phyloP scores from a whole-genome alignment of 345 rosid genomes.

The Zanthoxylum bungeanum region DNA sequence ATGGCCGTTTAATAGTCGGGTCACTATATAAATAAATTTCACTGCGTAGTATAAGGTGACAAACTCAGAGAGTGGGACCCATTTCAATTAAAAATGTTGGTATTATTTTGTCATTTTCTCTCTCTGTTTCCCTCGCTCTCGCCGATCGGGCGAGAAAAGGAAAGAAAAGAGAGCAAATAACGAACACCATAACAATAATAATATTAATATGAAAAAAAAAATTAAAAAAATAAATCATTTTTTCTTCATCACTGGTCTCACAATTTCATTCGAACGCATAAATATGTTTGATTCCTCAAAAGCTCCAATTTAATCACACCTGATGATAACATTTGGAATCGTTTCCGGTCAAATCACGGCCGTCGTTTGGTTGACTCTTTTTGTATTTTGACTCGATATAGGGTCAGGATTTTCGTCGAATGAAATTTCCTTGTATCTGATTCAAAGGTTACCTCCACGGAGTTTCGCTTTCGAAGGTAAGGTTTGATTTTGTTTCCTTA shows the following conservation, averaged over 20 bases:
- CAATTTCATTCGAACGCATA: background rate
- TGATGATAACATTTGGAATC: background rate
- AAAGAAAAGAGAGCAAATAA: background rate
- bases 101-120: background rate
- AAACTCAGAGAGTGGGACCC: background rate
- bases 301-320: background rate
- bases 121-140: constrained; percentile 11
- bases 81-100: background rate
- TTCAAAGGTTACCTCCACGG: constrained; percentile 39
- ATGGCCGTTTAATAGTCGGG: background rate
- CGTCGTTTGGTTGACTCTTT: constrained; percentile 22
- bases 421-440: background rate
- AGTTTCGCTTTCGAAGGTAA: constrained; percentile 62
- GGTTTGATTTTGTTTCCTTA: background rate
- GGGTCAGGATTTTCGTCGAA: constrained; percentile 20
- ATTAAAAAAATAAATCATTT: background rate
- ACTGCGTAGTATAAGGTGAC: background rate
- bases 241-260: background rate
- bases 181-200: background rate
- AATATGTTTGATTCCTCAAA: background rate
- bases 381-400: background rate
- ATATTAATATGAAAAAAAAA: background rate
- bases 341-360: constrained; percentile 12
- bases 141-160: constrained; percentile 7
- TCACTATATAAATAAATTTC: background rate